Base-by-base conservation (phyloP, 148 eudicot genomes). In the Chenopodium album region DNA sequence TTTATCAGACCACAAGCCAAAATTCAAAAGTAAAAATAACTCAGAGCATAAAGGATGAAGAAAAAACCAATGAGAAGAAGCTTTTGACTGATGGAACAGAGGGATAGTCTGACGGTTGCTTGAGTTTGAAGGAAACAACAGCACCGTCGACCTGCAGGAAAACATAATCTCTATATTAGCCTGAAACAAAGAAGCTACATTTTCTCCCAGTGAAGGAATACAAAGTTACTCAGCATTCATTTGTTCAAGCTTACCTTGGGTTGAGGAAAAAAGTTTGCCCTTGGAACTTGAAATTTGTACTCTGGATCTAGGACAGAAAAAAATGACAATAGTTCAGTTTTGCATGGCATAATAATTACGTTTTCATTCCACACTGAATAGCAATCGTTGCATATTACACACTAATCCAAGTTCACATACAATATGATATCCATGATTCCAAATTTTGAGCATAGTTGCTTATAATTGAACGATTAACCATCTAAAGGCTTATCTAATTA, bases 141-240 rank as follows among this genome's bases (percentile, higher is more conserved):
- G 98, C 98, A 81, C 95, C 98, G 85, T 95, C 97, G 76, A 95
- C 98, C 98, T 93, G 80, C 71, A 76, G 71, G 48, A 77, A 31
- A 47, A 71, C 46, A 28, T 26, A 52, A 17, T 26, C 29, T 3
- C 23, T 22, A 26, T 52, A 44, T 72, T n/a, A 46, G n/a, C 4
- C 75, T 9, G 28, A 17, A 37, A 72, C 54, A 44, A 8, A n/a
- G 44, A 69, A 70, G 72, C 41, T 13, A 34, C 3, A 59, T 75
- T 20, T 56, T 52, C 16, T 14, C 62, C 19, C 6, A 17, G 62
- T 48, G 10, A 71, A 60, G 68, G 44, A 73, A 72, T 14, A 56
- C 4, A 14, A 56, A 17, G 5, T 56, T 56, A 14, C 62, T 56
- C 1, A 56, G 16, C 22, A 56, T 16, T 56, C 56, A 14, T 10